These are phyloP conservation scores for Deuterostichococcus epilithicus DNA, from an alignment of 139 green algal species.

Conservation along the genomic window DNA sequence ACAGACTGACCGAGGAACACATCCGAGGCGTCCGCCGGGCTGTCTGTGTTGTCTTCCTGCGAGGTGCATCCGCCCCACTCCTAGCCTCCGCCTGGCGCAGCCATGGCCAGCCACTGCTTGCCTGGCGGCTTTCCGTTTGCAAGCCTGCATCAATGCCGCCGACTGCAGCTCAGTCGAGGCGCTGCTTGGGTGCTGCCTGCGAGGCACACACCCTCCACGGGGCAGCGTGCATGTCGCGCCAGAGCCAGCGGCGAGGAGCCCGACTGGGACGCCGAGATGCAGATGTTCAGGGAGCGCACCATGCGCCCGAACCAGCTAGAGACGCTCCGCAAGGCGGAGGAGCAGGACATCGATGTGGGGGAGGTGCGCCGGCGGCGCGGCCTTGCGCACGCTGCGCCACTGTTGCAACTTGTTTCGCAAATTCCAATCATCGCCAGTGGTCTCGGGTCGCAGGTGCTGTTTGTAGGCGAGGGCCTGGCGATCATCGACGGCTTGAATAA, in stretches of 20 bases:
- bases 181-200: background rate
- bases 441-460: constrained; percentile 63
- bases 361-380: constrained; percentile 38
- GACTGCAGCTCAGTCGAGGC: background rate
- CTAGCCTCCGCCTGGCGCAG: too few species aligned
- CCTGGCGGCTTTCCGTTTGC: too few species aligned
- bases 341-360: constrained; percentile 59
- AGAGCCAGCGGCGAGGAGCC: constrained; percentile 23
- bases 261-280: constrained; percentile 82
- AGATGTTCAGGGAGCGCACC: constrained; percentile 74
- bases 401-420: constrained; percentile 6
- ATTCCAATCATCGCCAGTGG: background rate
- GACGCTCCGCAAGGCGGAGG: constrained; percentile 68
- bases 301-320: constrained; percentile 73
- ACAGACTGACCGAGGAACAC: too few species aligned
- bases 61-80: too few species aligned
- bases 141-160: background rate
- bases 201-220: too few species aligned
- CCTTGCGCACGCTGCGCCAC: background rate
- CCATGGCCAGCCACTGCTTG: too few species aligned
- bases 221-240: background rate
- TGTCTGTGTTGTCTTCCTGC: too few species aligned
- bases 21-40: too few species aligned
- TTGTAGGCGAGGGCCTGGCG: constrained; percentile 53
- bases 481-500: constrained; percentile 82